Base-by-base conservation (phyloP, 2,329 filamentous ascomycete species). In the Claviceps capensis region DNA sequence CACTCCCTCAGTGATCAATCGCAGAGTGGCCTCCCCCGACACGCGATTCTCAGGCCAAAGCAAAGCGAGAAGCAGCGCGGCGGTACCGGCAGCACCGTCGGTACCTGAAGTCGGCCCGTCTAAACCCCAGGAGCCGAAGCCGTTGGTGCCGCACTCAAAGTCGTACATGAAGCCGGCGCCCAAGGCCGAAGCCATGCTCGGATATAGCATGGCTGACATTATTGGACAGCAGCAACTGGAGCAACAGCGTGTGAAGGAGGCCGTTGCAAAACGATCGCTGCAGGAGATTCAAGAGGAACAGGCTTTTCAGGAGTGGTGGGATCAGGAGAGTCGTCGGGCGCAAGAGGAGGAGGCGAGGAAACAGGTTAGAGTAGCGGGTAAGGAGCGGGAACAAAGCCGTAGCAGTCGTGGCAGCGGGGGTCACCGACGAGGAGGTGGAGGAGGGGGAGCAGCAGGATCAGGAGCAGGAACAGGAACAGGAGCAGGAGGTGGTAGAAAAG, bases 251-350 rank as follows among this genome's bases (percentile, higher is more conserved):
- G 82, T 94, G 55, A 84, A 81, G 50, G 90, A 95, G 63, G 88
- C 89, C 1, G 83, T 83, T 11, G 87, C 89, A 2, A 96, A 95
- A 69, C 79, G 91, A 52, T 93, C 87, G 56, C 71, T 98, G 34
- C 83, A 94, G 62, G 93, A 97, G 56, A 98, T 98, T 54, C 93
- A 98, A 65, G 82, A 93, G 58, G 93, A 98, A 67, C 93, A 98
- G 63, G 88, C 88, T 49, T 98, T 98, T 64, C 88, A 96, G 64
- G 83, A 94, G 64, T 95, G 90, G 89, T 95, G 89, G 89, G 88
- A 94, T 58, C 82, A 86, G 56, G 90, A 95, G 66, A 88, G 83
- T 60, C 76, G 77, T 54, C 76, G 86, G 30, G 79, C 85, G 40
- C 83, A 84, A 57, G 79, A 84, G 58, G 81, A 81, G 55, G 77